Base-by-base conservation (phyloP, 176 grass and related monocot genomes). In the Paspalum vaginatum region DNA sequence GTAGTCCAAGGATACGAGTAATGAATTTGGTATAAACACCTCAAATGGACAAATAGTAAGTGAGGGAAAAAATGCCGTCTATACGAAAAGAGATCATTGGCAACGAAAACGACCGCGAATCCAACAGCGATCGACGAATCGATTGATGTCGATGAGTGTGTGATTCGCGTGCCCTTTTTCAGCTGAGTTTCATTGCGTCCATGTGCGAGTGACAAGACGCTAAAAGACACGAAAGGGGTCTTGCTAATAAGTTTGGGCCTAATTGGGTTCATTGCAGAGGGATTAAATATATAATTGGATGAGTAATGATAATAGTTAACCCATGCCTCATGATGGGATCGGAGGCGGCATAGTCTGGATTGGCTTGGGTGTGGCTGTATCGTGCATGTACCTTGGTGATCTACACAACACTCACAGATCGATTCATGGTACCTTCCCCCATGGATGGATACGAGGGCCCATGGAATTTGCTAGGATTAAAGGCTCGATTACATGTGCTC, bases 161-260 rank as follows among this genome's bases (percentile, higher is more conserved):
- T n/a, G n/a, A n/a, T n/a, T n/a, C n/a, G n/a, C n/a, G n/a, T n/a
- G n/a, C n/a, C n/a, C n/a, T n/a, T n/a, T n/a, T n/a, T n/a, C n/a
- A n/a, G n/a, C n/a, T n/a, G n/a, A n/a, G n/a, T n/a, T n/a, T n/a
- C n/a, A n/a, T n/a, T n/a, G n/a, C 59, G 62, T 27, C 55, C 76
- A 80, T 80, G 58, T 85, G 76, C 67, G 43, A 15, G 84, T 80
- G 84, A 66, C 76, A 25, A 55, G n/a, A n/a, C n/a, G n/a, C n/a
- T n/a, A n/a, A n/a, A n/a, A n/a, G n/a, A n/a, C 40, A 20, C 57
- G 20, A 50, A 18, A 21, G 17, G 57, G 13, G 59, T 26, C 12
- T 5, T 4, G 1, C 45, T 56, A 55, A 41, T 59, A 26, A 20
- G 62, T 55, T 10, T 52, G 47, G 13, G 27, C 49, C 54, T 54